Conservation (phyloP, 768 basidiomycete species). For the Mrakia frigida region DNA sequence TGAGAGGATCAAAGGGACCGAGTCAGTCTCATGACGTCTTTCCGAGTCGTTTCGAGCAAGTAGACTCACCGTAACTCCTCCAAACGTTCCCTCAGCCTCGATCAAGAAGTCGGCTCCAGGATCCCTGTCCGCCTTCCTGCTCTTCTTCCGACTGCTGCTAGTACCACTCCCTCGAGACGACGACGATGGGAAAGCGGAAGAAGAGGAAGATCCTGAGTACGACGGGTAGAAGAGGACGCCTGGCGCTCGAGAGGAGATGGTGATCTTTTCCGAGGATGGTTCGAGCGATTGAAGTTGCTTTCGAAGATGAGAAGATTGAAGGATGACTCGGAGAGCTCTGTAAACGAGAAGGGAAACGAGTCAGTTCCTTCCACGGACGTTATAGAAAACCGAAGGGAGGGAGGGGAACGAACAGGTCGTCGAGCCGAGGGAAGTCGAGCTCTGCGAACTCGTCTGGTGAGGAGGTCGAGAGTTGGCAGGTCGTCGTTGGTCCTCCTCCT, state of each 20-base stretch:
- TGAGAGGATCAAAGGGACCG: not conserved
- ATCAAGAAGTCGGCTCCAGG: constrained; percentile 68
- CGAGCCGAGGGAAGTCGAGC: constrained; percentile 57
- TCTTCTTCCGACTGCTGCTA: constrained; percentile 41
- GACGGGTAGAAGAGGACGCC: constrained; percentile 35
- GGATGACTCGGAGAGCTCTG: constrained; percentile 72
- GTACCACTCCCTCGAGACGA: constrained; percentile 7
- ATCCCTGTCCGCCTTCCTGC: constrained; percentile 29
- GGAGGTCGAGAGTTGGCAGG: constrained; percentile 53
- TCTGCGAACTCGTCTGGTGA: constrained; percentile 76
- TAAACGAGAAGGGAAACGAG: constrained; percentile 63
- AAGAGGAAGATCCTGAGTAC: constrained; percentile 5
- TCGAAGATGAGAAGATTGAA: constrained; percentile 83
- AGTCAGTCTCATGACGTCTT: constrained; percentile 7
- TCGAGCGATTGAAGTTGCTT: constrained; percentile 90
- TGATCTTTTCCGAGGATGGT: constrained; percentile 76
- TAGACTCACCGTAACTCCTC: constrained; percentile 66
- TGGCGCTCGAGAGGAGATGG: constrained; percentile 71
- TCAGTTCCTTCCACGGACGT: not conserved
- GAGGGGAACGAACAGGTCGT: constrained; percentile 35
- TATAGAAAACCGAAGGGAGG: not conserved
- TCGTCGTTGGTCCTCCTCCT: constrained; percentile 37
- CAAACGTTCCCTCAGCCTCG: constrained; percentile 73
- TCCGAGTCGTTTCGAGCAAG: not conserved
- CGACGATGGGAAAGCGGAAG: constrained; percentile 12